phyloP scores from a whole-genome alignment of 495 filamentous ascomycete species.

The Talaromyces proteolyticus region DNA sequence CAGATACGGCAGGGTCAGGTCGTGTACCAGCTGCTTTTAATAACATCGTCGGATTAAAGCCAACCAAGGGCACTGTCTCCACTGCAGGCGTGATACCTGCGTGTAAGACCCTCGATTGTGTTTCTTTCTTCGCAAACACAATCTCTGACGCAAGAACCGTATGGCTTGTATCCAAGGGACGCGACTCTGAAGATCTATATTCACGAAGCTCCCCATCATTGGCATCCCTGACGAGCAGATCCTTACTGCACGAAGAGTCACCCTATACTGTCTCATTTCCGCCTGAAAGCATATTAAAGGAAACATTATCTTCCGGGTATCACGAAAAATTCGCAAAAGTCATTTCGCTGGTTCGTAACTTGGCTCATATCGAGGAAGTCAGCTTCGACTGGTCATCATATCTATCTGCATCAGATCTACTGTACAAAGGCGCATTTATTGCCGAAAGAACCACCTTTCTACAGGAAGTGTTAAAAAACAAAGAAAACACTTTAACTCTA shows the following conservation, averaged over 20 bases:
- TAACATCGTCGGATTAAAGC: slow-evolving; percentile 59
- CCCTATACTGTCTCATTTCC: slow-evolving; percentile 48
- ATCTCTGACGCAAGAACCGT: slow-evolving; percentile 45
- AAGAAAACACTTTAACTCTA: slow-evolving; percentile 17
- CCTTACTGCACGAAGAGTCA: slow-evolving; percentile 1
- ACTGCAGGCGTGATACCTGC: slow-evolving; percentile 52
- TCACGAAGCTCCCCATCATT: slow-evolving; percentile 29
- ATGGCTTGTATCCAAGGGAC: slow-evolving; percentile 49
- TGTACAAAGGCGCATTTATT: slow-evolving; percentile 5
- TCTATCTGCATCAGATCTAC: slow-evolving; percentile 19
- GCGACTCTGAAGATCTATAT: slow-evolving; percentile 49
- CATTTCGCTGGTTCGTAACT: slow-evolving; percentile 33
- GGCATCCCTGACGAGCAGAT: slow-evolving; percentile 1
- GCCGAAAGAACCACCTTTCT: slow-evolving; percentile 13
- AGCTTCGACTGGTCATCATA: slow-evolving; percentile 48
- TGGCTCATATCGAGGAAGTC: slow-evolving; percentile 34
- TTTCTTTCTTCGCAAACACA: slow-evolving; percentile 46
- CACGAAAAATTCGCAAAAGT: slow-evolving; percentile 38
- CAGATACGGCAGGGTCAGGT: slow-evolving; percentile 60
- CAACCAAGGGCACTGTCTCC: slow-evolving; percentile 57
- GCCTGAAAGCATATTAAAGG: slow-evolving; percentile 32
- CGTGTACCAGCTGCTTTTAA: slow-evolving; percentile 57
- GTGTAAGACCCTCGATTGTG: slow-evolving; percentile 55
- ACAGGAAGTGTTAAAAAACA: slow-evolving; percentile 31
- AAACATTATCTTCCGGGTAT: slow-evolving; percentile 34